Evolutionary conservation across 192 early-diverging fungal species (phyloP).

Genomic region (Linnemannia elongata): DNA sequence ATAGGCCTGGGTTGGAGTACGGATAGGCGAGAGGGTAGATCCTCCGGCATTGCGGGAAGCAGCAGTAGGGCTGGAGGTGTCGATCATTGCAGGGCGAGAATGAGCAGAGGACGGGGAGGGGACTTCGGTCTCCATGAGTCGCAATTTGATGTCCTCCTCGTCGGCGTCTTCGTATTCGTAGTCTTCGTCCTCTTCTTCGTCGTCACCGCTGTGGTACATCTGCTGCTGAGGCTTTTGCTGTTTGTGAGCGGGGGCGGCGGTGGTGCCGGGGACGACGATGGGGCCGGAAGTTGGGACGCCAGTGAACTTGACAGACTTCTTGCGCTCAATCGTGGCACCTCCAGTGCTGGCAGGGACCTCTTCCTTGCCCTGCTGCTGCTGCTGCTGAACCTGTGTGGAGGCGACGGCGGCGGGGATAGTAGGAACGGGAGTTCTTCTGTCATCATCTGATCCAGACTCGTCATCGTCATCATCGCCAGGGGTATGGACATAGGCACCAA

Average conservation of each 20-base stretch:
- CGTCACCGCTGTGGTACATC: constrained; percentile 22
- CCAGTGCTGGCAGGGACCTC: neutral
- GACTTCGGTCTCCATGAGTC: constrained; percentile 48
- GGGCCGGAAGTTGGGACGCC: constrained; percentile 36
- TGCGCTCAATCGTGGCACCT: constrained; percentile 30
- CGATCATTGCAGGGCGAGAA: constrained; percentile 24
- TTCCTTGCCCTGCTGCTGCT: neutral
- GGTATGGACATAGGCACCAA: constrained; percentile 42
- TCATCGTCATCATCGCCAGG: constrained; percentile 45
- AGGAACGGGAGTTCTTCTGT: constrained; percentile 16
- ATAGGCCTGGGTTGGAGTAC: constrained; percentile 20
- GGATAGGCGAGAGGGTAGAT: constrained; percentile 22
- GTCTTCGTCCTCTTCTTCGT: constrained; percentile 21
- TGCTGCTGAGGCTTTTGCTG: constrained; percentile 5
- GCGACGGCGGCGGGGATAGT: constrained; percentile 11
- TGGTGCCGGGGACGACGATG: constrained; percentile 14
- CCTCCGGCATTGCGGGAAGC: neutral
- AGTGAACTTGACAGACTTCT: constrained; percentile 56
- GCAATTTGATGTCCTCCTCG: constrained; percentile 49
- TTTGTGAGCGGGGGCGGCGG: neutral
- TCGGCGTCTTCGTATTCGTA: constrained; percentile 30
- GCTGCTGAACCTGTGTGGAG: neutral
- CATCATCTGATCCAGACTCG: constrained; percentile 9
- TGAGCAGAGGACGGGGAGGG: constrained; percentile 14
- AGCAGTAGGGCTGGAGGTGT: constrained; percentile 15